These are phyloP conservation scores for Ophiostoma ulmi DNA, from an alignment of 2,329 filamentous ascomycete genomes.

Conservation along the genomic window DNA sequence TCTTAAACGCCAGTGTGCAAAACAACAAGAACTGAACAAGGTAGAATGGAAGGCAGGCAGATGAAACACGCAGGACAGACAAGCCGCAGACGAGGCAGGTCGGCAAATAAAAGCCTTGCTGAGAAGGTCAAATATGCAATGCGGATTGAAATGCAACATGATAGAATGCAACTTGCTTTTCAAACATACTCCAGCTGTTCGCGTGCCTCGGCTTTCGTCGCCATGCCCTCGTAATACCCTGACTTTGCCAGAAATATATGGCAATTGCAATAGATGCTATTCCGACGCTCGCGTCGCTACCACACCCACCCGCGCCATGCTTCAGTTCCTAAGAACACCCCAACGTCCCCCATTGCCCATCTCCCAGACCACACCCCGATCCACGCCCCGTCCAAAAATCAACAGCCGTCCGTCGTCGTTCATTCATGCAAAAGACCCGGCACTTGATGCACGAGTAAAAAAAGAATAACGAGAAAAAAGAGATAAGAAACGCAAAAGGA, in stretches of 20 bases:
- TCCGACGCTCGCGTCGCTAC: neutral
- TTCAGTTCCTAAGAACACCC: neutral
- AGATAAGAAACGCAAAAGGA: neutral
- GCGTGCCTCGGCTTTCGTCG: too few species aligned
- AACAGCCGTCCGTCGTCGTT: neutral
- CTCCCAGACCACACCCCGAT: neutral
- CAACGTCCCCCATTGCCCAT: too few species aligned
- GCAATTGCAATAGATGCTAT: neutral
- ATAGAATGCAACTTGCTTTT: neutral
- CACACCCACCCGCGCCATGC: neutral
- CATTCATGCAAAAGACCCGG: slow-evolving; percentile 10
- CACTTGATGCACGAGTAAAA: neutral
- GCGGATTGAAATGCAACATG: neutral
- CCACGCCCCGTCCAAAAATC: neutral
- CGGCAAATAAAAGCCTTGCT: neutral
- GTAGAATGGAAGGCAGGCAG: slow-evolving; percentile 18
- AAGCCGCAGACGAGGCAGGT: neutral
- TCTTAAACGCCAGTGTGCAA: slow-evolving; percentile 27
- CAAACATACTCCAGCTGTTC: neutral
- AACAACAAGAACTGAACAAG: slow-evolving; percentile 18
- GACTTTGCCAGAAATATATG: neutral
- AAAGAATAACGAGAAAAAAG: slow-evolving; percentile 3
- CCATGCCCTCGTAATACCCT: neutral
- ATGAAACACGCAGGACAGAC: neutral
- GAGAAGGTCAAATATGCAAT: neutral